Conservation (phyloP, 1,284 basidiomycete genomes). For the Rhodotorula sp. region DNA sequence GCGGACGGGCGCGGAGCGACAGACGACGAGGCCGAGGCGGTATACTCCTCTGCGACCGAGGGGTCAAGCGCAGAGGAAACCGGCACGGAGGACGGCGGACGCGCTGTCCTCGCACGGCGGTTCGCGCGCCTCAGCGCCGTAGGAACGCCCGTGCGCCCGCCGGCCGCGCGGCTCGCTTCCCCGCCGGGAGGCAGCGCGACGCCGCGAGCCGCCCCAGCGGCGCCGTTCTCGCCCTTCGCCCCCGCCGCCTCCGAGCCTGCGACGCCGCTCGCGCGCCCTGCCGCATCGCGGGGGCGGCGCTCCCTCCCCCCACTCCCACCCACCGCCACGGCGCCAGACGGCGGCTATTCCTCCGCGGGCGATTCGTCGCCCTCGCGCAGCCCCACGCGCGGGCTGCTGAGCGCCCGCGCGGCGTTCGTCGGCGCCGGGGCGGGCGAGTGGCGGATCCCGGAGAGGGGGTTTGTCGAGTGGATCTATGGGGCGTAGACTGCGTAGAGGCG, state of each 20-base stretch:
- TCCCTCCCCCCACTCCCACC: background rate
- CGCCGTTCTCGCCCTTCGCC: background rate
- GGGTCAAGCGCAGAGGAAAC: background rate
- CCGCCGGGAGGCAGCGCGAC: background rate
- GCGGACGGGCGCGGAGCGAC: background rate
- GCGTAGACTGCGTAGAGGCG: background rate
- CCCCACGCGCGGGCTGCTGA: background rate
- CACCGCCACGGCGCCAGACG: too few species aligned
- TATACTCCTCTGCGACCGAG: slow-evolving; percentile 9
- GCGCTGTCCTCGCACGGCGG: background rate
- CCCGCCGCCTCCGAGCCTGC: background rate
- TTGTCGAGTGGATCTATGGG: slow-evolving; percentile 24
- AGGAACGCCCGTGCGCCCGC: background rate
- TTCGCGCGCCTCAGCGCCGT: background rate
- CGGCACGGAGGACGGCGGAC: background rate
- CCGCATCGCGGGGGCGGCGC: background rate
- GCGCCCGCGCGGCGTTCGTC: background rate
- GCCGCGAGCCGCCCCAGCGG: background rate
- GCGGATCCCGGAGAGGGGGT: slow-evolving; percentile 18
- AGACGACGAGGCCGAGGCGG: slow-evolving; percentile 8
- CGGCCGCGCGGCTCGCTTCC: background rate
- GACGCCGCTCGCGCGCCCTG: background rate
- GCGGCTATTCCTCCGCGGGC: background rate
- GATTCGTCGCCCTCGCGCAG: slow-evolving; percentile 12
- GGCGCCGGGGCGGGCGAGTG: slow-evolving; percentile 16